These are phyloP conservation scores for Eucalyptus shirleyi DNA, from an alignment of 345 rosid genomes.

Conservation along the genomic window DNA sequence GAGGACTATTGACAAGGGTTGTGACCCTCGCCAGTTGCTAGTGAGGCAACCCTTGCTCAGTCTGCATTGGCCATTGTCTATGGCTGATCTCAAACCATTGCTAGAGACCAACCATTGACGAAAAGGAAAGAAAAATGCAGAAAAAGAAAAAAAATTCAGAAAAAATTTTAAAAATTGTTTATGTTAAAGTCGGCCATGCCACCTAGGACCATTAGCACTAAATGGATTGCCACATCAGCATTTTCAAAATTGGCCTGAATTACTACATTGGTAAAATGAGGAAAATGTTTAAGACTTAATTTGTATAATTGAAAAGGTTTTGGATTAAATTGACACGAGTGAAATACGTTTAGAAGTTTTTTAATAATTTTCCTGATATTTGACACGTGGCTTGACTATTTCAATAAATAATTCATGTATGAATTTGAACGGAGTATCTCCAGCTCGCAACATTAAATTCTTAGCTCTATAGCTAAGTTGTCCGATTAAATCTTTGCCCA, in stretches of 20 bases:
- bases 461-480: background rate
- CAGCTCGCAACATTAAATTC: background rate
- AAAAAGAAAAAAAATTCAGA: background rate
- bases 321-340: rapidly evolving
- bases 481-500: background rate
- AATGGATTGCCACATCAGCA: no score
- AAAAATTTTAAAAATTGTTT: no score
- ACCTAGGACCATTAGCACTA: no score
- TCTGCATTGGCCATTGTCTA: background rate
- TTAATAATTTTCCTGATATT: background rate
- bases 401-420: background rate
- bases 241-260: no score
- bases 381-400: background rate
- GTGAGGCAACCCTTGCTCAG: background rate
- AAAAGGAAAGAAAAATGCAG: background rate
- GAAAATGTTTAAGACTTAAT: no score
- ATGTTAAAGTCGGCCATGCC: background rate
- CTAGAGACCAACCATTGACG: background rate
- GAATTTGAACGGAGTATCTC: background rate
- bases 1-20: background rate
- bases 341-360: background rate
- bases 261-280: background rate
- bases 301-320: background rate
- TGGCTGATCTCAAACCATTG: background rate
- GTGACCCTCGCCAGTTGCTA: rapidly evolving